Evolutionary conservation across 129 eudicot species (phyloP).

Genomic region (Silybum marianum): DNA sequence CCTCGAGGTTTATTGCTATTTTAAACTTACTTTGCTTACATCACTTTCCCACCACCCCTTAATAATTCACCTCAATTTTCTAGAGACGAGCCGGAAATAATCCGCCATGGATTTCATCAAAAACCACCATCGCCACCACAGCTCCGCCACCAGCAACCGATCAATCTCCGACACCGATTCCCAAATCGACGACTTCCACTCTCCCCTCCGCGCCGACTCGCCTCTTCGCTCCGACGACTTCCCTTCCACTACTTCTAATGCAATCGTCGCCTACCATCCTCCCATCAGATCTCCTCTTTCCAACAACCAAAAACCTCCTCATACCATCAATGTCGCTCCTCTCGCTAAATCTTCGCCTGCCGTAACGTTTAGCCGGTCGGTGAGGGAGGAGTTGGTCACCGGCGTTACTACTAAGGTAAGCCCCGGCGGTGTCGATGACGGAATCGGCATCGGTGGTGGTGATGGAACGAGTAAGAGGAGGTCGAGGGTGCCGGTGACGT

Average conservation of each 20-base stretch:
- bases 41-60: not conserved
- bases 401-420: conserved; percentile 42
- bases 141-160: conserved; percentile 46
- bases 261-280: conserved; percentile 44
- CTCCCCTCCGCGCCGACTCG: conserved; percentile 71
- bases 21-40: conserved; percentile 11
- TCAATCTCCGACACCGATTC: conserved; percentile 78
- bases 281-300: conserved; percentile 62
- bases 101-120: conserved; percentile 32
- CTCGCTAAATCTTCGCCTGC: conserved; percentile 30
- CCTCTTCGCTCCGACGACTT: conserved; percentile 59
- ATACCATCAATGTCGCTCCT: conserved; percentile 36
- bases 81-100: not conserved
- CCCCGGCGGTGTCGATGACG: conserved; percentile 26
- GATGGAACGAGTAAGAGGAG: conserved; percentile 36
- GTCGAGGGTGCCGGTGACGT: conserved; percentile 48
- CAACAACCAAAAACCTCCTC: conserved; percentile 23
- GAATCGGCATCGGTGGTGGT: conserved; percentile 24
- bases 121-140: conserved; percentile 31
- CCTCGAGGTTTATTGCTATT: not conserved
- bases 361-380: conserved; percentile 33
- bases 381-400: conserved; percentile 37
- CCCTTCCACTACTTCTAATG: conserved; percentile 35
- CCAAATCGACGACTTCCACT: conserved; percentile 61
- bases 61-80: conserved; percentile 16